A percentile compares a stretch with the other conserved stretches of the same genome.
Evolutionary conservation across 495 filamentous ascomycete species (phyloP).

Genomic region (Halenospora varia): DNA sequence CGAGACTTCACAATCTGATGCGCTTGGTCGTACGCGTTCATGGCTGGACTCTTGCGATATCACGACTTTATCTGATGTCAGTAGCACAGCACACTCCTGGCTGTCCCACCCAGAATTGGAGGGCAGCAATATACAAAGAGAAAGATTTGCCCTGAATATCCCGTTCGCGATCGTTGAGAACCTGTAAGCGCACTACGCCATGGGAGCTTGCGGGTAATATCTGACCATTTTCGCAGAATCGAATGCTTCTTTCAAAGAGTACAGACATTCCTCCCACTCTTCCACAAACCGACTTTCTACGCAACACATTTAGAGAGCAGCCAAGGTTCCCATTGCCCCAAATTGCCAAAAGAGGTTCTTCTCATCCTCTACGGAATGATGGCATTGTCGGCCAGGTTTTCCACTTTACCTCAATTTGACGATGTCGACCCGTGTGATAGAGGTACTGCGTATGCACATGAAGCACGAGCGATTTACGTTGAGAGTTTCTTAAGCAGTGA

Average conservation of each 20-base stretch:
- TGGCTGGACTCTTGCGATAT: too few relatives aligned
- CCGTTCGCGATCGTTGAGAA: neutral
- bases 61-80: neutral
- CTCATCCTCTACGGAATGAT: neutral
- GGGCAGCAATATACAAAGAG: neutral
- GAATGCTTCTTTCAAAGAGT: neutral
- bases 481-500: neutral
- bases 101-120: neutral
- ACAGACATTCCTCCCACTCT: conserved; percentile 4
- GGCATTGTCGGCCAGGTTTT: neutral
- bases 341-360: neutral
- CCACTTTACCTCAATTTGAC: neutral
- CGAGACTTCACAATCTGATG: too few relatives aligned
- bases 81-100: neutral
- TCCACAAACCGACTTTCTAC: neutral
- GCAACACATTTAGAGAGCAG: neutral
- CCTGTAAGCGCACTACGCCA: neutral
- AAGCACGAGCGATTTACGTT: neutral
- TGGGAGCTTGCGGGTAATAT: neutral
- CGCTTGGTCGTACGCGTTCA: too few relatives aligned
- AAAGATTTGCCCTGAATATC: neutral
- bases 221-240: neutral
- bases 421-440: neutral
- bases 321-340: neutral
- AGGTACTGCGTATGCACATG: neutral